Base-by-base conservation (phyloP, 352 stramenopile species). In the Phytopythium delawarense region DNA sequence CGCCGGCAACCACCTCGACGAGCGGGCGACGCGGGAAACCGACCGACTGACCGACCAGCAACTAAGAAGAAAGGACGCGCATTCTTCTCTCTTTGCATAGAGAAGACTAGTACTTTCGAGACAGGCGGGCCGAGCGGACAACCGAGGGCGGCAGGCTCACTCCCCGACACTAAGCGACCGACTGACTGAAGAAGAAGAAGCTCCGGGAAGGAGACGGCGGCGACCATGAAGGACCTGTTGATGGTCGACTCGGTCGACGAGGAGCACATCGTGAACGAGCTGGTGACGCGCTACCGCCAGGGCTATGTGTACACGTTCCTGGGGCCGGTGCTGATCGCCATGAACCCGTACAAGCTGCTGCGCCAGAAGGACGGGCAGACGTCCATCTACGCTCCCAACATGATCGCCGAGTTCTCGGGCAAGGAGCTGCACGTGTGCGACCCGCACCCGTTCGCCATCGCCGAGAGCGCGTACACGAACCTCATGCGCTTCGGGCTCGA, bases 301-400 rank as follows among this genome's bases (percentile, higher is more conserved):
- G 73, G 87, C 64, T 78, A 94, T 67, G 87, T 96, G 49, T 96
- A 97, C 79, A 96, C 79, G 72, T 97, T 96, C 78, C 88, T 96
- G n/a, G 90, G 90, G 0, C 84, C 86, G 37, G 87, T 97, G 59
- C 84, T 97, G 40, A 92, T 97, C 65, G 87, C 88, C 54, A 84
- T 93, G 68, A 97, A 97, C 75, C 89, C 89, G 50, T 97, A 96
- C 82, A 94, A 94, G 75, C 65, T 89, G 77, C 70, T 91, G 55
- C 76, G 66, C 53, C 75, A 87, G 65, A 75, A 76, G 64, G 71
- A 81, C 58, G 82, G 82, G 39, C 69, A 78, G 65, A 67, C 66
- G 69, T 91, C 84, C 32, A 91, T 93, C 70, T 94, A 93, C 73
- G 83, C 81, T 45, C 67, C 57, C 50, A 84, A 87, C 69, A 86